Base-by-base conservation (phyloP, 345 rosid genomes). In the Gossypium anomalum region DNA sequence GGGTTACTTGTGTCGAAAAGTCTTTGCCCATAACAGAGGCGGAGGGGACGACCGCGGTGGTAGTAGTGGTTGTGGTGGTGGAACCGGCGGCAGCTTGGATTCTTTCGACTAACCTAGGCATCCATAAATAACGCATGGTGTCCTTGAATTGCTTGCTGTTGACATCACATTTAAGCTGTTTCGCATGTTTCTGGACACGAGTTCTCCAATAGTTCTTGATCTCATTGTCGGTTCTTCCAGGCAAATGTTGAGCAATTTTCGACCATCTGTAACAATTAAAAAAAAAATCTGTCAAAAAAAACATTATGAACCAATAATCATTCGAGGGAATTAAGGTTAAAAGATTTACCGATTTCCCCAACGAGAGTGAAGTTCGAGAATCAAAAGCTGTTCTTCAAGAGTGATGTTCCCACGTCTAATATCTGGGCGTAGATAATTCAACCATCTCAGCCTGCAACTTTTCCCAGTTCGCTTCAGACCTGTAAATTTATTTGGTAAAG, bases 131-230 rank as follows among this genome's bases (percentile, higher is more conserved):
- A 47, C 89, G 82, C 85, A 95, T 83, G 65, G 94, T 86, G 71
- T 93, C 97, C 82, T 93, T 91, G 82, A 95, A 95, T 74, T 86
- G 88, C 77, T 85, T 84, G 80, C 99, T 95, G 77, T 95, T 93
- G 59, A 91, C 94, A 70, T 95, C 99, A 63, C 96, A 86, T 69
- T 90, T 89, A 2, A 95, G 87, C 56, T 93, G 96, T 43, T 86
- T 90, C 9, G 99, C 99, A 56, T 92, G 98, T 75, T 91, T 95
- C 61, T 93, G 98, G 16, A 95, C 99, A 16, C 99, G 75, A 0
- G 99, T 95, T 78, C 98, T 86, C 99, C 98, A 94, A 27, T 94
- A 94, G 81, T 94, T 94, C 79, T 94, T 94, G 45, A 94, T 94
- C 80, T 94, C 98, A 73, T 94, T 94, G 45, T 94, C 98, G 0